phyloP scores from a whole-genome alignment of 768 basidiomycete genomes.

The Boletus vermiculosoides region DNA sequence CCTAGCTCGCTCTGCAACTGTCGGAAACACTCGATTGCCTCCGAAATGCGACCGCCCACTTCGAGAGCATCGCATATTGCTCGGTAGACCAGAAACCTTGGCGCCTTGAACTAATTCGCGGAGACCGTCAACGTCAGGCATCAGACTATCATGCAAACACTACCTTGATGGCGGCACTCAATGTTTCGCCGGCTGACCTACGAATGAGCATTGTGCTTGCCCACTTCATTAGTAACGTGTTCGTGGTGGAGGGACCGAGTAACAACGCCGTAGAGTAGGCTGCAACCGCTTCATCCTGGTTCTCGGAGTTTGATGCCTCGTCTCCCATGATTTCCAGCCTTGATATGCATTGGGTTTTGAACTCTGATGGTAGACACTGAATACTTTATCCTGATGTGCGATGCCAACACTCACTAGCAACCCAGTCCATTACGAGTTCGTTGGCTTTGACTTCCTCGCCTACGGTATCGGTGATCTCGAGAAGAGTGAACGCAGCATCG shows the following conservation, averaged over 20 bases:
- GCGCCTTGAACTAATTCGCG: neutral
- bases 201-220: neutral
- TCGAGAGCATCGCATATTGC: conserved; percentile 13
- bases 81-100: too few relatives aligned
- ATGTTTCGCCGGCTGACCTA: too few relatives aligned
- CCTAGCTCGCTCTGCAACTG: conserved; percentile 1
- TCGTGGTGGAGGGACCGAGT: neutral
- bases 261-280: neutral
- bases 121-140: neutral
- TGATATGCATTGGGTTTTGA: too few relatives aligned
- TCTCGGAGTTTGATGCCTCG: neutral
- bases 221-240: conserved; percentile 10
- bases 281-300: neutral
- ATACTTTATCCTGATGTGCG: too few relatives aligned
- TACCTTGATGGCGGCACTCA: conserved; percentile 2
- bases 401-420: too few relatives aligned
- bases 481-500: too few relatives aligned
- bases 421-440: too few relatives aligned
- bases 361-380: too few relatives aligned
- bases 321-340: too few relatives aligned
- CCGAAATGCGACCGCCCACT: neutral
- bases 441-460: too few relatives aligned
- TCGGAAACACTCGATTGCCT: neutral
- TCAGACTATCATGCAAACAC: neutral
- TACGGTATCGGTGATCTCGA: too few relatives aligned